Evolutionary conservation across 2,329 filamentous ascomycete genomes (phyloP).

Genomic region (Cercospora sojina): DNA sequence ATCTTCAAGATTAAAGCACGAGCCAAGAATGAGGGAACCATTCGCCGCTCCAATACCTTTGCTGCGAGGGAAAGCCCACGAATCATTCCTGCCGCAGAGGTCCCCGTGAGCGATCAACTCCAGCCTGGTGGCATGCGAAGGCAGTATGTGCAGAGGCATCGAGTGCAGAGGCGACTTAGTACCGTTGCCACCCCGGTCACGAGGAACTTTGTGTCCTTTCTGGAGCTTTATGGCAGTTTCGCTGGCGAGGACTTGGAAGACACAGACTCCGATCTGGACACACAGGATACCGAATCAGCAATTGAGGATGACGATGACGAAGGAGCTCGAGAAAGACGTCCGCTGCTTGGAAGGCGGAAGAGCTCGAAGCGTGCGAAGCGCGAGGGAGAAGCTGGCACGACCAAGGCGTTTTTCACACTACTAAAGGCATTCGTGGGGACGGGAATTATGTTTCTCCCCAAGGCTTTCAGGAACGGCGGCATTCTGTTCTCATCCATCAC

Average conservation of each 20-base stretch:
- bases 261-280: constrained; percentile 48
- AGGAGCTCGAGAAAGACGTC: constrained; percentile 56
- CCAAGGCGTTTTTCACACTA: constrained; percentile 74
- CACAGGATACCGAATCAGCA: constrained; percentile 53
- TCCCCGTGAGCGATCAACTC: constrained; percentile 47
- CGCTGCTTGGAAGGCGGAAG: constrained; percentile 59
- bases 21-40: constrained; percentile 39
- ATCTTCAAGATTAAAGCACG: constrained; percentile 71
- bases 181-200: constrained; percentile 57
- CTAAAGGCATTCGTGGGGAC: constrained; percentile 78
- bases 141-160: constrained; percentile 52
- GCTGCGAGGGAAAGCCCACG: constrained; percentile 46
- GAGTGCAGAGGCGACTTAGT: constrained; percentile 42
- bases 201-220: constrained; percentile 70
- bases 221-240: constrained; percentile 74
- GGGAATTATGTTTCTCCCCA: constrained; percentile 78
- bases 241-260: constrained; percentile 68
- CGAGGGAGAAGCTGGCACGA: constrained; percentile 64
- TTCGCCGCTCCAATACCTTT: constrained; percentile 64
- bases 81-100: constrained; percentile 28
- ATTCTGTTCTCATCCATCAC: constrained; percentile 72
- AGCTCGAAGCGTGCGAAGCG: constrained; percentile 49
- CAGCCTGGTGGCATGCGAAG: constrained; percentile 56
- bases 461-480: constrained; percentile 75
- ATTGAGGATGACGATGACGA: constrained; percentile 60